Base-by-base conservation (phyloP, 352 stramenopile genomes). In the Stephanocyclus meneghinianus region DNA sequence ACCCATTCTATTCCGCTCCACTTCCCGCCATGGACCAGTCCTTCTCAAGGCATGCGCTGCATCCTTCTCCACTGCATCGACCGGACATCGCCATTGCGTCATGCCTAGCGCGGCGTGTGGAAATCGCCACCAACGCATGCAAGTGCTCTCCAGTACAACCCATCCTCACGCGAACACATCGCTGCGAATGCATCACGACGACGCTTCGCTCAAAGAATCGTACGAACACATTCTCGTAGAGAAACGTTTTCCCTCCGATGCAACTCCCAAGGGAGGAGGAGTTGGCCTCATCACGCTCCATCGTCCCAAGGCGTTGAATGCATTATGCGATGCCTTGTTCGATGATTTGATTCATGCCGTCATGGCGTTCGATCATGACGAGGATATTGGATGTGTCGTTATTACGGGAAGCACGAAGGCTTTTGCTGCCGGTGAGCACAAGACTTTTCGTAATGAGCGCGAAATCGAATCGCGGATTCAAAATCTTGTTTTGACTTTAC, bases 271-370 rank as follows among this genome's bases (percentile, higher is more conserved):
- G 13, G 75, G 75, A 16, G 76, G 76, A 53, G 79, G 77, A 62
- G 95, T 98, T 29, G 97, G 92, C 56, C 90, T 98, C 69, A 97
- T 99, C 71, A 97, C 93, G 35, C 84, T 99, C 67, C 95, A 99
- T 91, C 95, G 96, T 56, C 96, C 97, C 65, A 98, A 98, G 91
- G 96, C 96, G 3, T 88, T 99, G 30, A 99, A 99, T 90, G 97
- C 97, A 44, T 90, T 99, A 15, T 98, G 95, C 90, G 97, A 95
- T 80, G 94, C 91, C 10, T 79, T 99, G 30, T 91, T 92, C 68
- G 77, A 85, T 1, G 97, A 99, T 90, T 84, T 99, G 51, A 98
- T 98, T 70, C 91, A 96, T 59, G 97, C 96, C 4, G 94, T 94
- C 1, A 89, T 91, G 57, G 93, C 89, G 18, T 97, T 99, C 71